Evolutionary conservation across 192 early-diverging fungal species (phyloP).

Genomic region (Rhizophagus clarus): DNA sequence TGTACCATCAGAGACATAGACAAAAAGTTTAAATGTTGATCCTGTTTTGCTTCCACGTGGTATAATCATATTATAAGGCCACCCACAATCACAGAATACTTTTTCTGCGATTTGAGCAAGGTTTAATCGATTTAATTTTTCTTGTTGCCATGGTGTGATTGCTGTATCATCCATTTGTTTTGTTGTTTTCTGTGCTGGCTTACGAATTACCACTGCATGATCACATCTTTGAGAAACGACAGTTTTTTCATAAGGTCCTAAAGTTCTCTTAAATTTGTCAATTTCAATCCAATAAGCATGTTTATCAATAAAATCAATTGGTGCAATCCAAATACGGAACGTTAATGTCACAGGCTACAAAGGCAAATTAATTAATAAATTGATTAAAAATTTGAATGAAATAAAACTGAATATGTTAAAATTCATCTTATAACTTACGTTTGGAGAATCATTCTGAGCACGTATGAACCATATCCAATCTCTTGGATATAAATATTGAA

Average conservation of each 20-base stretch:
- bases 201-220: background rate
- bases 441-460: background rate
- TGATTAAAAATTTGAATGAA: background rate
- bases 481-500: slow-evolving; percentile 1
- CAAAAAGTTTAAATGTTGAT: slow-evolving; percentile 3
- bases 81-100: slow-evolving; percentile 6
- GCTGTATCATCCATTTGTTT: background rate
- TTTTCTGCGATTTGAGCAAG: background rate
- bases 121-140: background rate
- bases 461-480: slow-evolving; percentile 5
- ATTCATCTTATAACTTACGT: background rate
- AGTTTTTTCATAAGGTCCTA: slow-evolving; percentile 8
- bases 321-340: background rate
- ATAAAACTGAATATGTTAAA: background rate
- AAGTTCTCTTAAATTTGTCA: slow-evolving; percentile 2
- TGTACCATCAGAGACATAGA: slow-evolving; percentile 3
- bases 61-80: slow-evolving; percentile 17
- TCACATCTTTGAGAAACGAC: background rate
- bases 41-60: slow-evolving; percentile 5
- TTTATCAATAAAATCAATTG: background rate
- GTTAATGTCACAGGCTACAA: background rate
- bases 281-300: background rate
- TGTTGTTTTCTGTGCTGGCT: slow-evolving; percentile 6
- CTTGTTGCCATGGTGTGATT: background rate
- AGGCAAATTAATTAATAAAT: background rate